These are phyloP conservation scores for Lactarius hengduanensis DNA, from an alignment of 768 basidiomycete genomes.

Conservation along the genomic window DNA sequence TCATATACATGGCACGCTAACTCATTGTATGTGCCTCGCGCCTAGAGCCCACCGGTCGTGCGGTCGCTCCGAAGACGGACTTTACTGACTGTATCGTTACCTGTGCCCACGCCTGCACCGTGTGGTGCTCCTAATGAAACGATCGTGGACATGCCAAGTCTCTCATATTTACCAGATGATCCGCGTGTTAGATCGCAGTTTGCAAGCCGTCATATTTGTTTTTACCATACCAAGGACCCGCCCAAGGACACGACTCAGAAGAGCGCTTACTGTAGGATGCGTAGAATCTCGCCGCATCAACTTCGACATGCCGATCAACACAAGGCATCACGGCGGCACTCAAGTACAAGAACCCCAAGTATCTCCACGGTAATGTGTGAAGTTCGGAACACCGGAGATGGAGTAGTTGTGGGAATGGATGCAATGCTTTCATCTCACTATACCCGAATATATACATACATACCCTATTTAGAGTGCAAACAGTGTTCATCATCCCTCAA, in stretches of 20 bases:
- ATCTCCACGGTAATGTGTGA: background rate
- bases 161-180: background rate
- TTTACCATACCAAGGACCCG: background rate
- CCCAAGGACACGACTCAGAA: background rate
- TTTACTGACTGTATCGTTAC: background rate
- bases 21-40: background rate
- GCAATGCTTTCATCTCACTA: too few species aligned
- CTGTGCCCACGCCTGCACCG: background rate
- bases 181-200: background rate
- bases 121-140: background rate
- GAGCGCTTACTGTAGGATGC: background rate
- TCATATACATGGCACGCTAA: background rate
- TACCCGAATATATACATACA: too few species aligned
- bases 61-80: background rate
- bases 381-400: too few species aligned
- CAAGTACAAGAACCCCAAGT: background rate
- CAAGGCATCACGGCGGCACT: background rate
- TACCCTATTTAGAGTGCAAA: too few species aligned
- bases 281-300: background rate
- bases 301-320: background rate
- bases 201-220: background rate
- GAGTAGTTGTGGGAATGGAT: too few species aligned
- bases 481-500: too few species aligned
- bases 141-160: background rate
- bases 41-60: background rate